phyloP scores from a whole-genome alignment of 331 rosid species.

The Ulmus americana region DNA sequence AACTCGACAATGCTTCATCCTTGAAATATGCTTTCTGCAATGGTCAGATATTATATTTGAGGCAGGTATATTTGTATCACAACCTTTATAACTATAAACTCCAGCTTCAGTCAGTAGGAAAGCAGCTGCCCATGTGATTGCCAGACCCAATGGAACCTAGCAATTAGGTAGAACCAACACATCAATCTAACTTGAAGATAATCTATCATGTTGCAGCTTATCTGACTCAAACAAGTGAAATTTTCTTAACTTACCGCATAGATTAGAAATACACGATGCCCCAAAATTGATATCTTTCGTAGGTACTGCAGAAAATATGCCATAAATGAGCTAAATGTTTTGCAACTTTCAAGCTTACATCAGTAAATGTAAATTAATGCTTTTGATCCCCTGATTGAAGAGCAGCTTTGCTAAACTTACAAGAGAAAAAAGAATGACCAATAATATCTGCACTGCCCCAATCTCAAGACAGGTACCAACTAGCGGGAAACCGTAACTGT shows the following conservation, averaged over 20 bases:
- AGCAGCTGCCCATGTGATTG: conserved; percentile 91
- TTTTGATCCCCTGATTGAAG: neutral
- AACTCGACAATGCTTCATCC: conserved; percentile 89
- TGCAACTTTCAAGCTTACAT: too few relatives aligned
- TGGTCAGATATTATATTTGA: conserved; percentile 77
- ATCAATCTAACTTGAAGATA: conserved; percentile 21
- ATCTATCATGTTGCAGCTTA: conserved; percentile 7
- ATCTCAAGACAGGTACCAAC: conserved; percentile 95
- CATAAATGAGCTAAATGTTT: conserved; percentile 1
- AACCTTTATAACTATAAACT: conserved; percentile 76
- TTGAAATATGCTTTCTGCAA: conserved; percentile 86
- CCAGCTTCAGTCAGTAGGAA: conserved; percentile 87
- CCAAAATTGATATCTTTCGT: conserved; percentile 84
- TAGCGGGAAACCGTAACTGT: conserved; percentile 78
- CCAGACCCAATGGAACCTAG: conserved; percentile 95
- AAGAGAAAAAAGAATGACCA: conserved; percentile 79
- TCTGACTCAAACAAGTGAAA: conserved; percentile 4
- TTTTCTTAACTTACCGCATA: conserved; percentile 67
- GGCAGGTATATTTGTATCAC: conserved; percentile 83
- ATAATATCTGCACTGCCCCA: conserved; percentile 86
- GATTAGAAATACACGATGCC: conserved; percentile 88
- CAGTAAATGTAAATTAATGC: too few relatives aligned
- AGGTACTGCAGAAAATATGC: conserved; percentile 59
- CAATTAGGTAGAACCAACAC: conserved; percentile 25
- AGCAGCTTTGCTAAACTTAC: conserved; percentile 50